Evolutionary conservation across 2,329 filamentous ascomycete genomes (phyloP).

Genomic region (Colletotrichum cordylinicola): DNA sequence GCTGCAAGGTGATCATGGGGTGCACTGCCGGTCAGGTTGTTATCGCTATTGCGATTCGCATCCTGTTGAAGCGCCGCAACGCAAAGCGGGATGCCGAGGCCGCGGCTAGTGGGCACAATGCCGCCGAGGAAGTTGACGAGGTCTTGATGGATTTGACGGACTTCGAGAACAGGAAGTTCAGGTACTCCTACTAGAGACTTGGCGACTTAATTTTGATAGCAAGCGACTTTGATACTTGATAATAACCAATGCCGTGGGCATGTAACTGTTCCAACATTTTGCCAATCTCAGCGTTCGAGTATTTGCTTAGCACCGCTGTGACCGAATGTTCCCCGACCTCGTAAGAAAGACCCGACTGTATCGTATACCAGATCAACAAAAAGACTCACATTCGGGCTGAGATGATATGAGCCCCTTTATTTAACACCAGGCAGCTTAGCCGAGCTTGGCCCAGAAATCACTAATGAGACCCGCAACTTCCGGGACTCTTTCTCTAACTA

Average conservation of each 20-base stretch:
- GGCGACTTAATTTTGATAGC: not conserved
- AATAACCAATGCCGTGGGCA: not conserved
- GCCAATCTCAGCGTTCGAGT: not conserved
- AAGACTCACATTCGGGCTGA: accelerated
- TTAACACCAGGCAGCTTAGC: not conserved
- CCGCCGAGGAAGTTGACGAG: conserved; percentile 35
- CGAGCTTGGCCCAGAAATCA: conserved; percentile 23
- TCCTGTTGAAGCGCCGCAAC: conserved; percentile 40
- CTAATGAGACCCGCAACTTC: conserved; percentile 25
- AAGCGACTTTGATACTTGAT: not conserved
- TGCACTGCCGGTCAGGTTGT: conserved; percentile 47
- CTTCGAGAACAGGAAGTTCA: conserved; percentile 32
- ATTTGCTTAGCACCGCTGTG: not conserved
- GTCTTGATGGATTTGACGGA: conserved; percentile 36
- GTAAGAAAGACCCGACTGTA: not conserved
- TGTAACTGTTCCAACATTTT: not conserved
- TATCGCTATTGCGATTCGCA: conserved; percentile 37
- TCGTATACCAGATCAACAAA: not conserved
- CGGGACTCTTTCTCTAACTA: conserved; percentile 26
- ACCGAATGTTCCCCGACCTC: not conserved
- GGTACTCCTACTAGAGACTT: conserved; percentile 1
- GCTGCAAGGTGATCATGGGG: conserved; percentile 54
- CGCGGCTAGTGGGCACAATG: conserved; percentile 33
- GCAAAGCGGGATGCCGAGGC: conserved; percentile 39
- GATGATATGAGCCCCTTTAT: not conserved